These are phyloP conservation scores for Barnettozyma botsteinii DNA, from an alignment of 805 yeast genomes.

Conservation along the genomic window DNA sequence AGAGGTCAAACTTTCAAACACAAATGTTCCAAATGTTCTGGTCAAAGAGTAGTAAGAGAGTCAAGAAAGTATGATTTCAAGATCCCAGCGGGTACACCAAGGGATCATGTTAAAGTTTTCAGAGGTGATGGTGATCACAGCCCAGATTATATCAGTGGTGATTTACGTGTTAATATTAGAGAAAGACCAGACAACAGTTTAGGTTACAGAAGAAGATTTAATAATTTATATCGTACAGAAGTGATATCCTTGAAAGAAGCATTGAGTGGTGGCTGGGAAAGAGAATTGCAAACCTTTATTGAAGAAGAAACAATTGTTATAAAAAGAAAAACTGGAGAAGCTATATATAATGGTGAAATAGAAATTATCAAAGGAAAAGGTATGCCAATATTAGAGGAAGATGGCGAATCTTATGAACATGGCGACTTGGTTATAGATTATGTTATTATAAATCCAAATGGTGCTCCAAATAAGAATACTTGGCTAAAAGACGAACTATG, in stretches of 20 bases:
- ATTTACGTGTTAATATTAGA: constrained; percentile 53
- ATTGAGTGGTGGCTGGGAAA: constrained; percentile 70
- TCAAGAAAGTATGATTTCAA: constrained; percentile 53
- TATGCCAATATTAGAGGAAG: constrained; percentile 60
- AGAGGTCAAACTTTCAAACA: constrained; percentile 60
- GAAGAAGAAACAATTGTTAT: constrained; percentile 41
- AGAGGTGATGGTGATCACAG: constrained; percentile 77
- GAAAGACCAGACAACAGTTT: constrained; percentile 54
- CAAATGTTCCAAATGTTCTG: constrained; percentile 66
- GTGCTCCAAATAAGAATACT: constrained; percentile 18
- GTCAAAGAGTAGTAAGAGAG: constrained; percentile 56
- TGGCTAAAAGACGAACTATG: constrained; percentile 23
- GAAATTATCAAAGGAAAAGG: constrained; percentile 74
- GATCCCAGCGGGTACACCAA: constrained; percentile 63
- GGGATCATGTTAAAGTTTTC: constrained; percentile 52
- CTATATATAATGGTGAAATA: constrained; percentile 60
- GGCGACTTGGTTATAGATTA: constrained; percentile 52
- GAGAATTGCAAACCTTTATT: constrained; percentile 65
- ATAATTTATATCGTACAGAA: constrained; percentile 75
- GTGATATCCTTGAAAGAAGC: constrained; percentile 70
- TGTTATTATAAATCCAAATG: constrained; percentile 40
- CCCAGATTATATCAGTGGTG: constrained; percentile 83
- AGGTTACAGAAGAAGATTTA: constrained; percentile 82
- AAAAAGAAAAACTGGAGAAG: constrained; percentile 43
- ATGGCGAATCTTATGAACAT: constrained; percentile 35